phyloP scores from a whole-genome alignment of 1,284 basidiomycete genomes.

The Ceraceosorus bombacis region DNA sequence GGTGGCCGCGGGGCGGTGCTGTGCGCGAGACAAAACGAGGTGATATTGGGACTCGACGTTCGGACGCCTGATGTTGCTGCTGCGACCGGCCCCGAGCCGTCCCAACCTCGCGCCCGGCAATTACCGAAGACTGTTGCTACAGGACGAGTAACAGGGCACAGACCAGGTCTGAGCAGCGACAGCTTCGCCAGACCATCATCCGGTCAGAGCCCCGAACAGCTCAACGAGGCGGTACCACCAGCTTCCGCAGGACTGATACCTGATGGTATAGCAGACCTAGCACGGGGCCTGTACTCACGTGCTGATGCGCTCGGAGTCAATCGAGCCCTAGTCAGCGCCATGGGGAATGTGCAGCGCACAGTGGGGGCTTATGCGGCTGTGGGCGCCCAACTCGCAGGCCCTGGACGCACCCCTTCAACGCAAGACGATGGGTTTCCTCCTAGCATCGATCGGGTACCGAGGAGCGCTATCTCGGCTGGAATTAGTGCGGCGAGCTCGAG shows the following conservation, averaged over 20 bases:
- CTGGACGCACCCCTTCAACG: neutral
- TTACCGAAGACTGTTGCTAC: neutral
- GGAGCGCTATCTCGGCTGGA: neutral
- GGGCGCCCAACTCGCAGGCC: neutral
- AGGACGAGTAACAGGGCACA: neutral
- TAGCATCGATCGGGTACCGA: neutral
- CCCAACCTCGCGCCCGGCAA: slow-evolving; percentile 4
- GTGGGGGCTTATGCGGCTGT: slow-evolving; percentile 17
- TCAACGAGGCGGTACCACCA: neutral
- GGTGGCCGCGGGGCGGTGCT: too few relatives aligned
- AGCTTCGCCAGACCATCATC: too few relatives aligned
- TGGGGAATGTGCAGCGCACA: slow-evolving; percentile 28
- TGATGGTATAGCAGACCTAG: slow-evolving; percentile 32
- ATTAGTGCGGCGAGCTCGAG: too few relatives aligned
- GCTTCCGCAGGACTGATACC: slow-evolving; percentile 22
- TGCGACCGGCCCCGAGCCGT: slow-evolving; percentile 7
- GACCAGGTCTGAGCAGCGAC: neutral
- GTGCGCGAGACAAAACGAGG: neutral
- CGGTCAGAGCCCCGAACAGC: neutral
- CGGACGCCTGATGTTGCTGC: neutral
- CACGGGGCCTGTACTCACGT: slow-evolving; percentile 34
- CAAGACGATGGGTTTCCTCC: slow-evolving; percentile 7
- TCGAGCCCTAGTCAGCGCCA: slow-evolving; percentile 23
- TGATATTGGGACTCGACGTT: neutral
- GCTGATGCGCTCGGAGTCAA: slow-evolving; percentile 17